These are phyloP conservation scores for Chenopodium suecicum DNA, from an alignment of 148 eudicot species.

Conservation along the genomic window DNA sequence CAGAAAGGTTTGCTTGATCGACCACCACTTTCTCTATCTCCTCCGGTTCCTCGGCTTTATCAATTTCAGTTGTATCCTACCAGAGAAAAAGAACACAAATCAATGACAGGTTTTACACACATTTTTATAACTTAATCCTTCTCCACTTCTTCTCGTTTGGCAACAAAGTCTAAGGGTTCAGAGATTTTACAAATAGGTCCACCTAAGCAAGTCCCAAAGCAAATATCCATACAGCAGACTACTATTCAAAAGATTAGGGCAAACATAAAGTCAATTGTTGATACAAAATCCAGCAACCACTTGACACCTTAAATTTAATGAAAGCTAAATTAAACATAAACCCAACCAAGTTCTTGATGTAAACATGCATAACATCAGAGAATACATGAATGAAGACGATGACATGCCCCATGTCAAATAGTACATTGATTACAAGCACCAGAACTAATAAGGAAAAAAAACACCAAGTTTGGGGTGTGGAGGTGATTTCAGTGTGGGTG, in stretches of 20 bases:
- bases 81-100: conserved; percentile 6
- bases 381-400: too few species aligned
- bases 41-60: conserved; percentile 32
- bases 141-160: background rate
- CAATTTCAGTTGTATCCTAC: conserved; percentile 48
- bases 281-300: background rate
- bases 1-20: conserved; percentile 65
- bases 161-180: background rate
- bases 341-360: background rate
- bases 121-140: background rate
- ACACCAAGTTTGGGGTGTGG: background rate
- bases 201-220: too few species aligned
- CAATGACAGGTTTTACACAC: background rate
- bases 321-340: background rate
- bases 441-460: background rate
- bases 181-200: too few species aligned
- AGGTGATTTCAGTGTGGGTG: background rate
- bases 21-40: conserved; percentile 59
- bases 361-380: background rate
- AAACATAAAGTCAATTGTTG: background rate
- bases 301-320: background rate
- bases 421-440: background rate
- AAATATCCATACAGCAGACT: background rate
- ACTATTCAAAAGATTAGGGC: background rate
- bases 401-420: background rate